Evolutionary conservation across 1,284 basidiomycete species (phyloP), one percentile per base, ranked within the genome.

Genomic region (Mycosarcoma maydis): DNA sequence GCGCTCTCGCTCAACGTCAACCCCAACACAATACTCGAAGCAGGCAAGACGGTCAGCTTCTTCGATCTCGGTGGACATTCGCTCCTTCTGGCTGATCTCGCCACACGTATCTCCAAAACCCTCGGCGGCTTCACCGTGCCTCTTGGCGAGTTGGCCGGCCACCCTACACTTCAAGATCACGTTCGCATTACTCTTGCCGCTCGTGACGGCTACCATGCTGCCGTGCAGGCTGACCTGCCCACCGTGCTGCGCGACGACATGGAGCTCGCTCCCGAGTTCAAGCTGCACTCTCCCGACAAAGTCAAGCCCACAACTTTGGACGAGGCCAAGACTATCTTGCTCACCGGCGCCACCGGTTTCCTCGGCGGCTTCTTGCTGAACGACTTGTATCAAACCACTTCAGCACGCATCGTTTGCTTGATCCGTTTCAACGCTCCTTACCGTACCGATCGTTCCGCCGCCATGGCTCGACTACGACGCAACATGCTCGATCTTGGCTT

Each of bases 331-430:
- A 75, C 73, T 24, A 70, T 82, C 30, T 57, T 82, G 7, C 62
- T 82, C 30, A 82, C 81, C 10, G 81, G 81, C 27, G 77, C 81
- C 19, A 82, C 81, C 10, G 81, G 81, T 19, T 82, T 72, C 73
- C 70, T 82, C 34, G 81, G 81, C 20, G 78, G 75, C 6, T 80
- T 79, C 53, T 48, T 82, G 53, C 69, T 82, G 17, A 73, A 77
- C 43, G 67, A 73, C 23, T 53, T 82, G 38, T 62, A 80, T 24
- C 61, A 77, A 45, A 47, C 71, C 47, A 76, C 76, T n/a, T 51
- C 73, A 16, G 81, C 81, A 10, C 73, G 62, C 23, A 75, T 82
- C 60, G 71, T 80, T 29, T 82, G 81, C 55, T 53, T 82, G 19
- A 77, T 82, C 34, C 77, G 81, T 40, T 81, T 81, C 70, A 64